Conservation (phyloP, 257 asterid species). For the Scutellaria minor region DNA sequence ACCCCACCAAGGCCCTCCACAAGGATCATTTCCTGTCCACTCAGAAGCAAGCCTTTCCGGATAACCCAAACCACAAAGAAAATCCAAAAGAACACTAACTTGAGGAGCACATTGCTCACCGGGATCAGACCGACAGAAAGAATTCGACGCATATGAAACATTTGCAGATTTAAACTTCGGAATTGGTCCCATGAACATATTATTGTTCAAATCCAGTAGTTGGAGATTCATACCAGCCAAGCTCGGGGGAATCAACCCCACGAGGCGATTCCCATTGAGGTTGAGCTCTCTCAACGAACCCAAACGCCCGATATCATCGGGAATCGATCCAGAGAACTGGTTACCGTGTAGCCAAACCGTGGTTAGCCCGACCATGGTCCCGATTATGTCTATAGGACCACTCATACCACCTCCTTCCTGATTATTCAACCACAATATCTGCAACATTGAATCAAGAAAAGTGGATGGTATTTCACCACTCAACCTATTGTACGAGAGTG, state of each 20-base stretch:
- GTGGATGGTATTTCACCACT: constrained; percentile 58
- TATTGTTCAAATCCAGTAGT: constrained; percentile 66
- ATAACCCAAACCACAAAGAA: constrained; percentile 59
- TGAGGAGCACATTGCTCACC: constrained; percentile 70
- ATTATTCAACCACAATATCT: constrained; percentile 76
- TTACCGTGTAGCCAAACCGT: constrained; percentile 78
- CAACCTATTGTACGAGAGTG: constrained; percentile 59
- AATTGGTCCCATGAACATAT: constrained; percentile 80
- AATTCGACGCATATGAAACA: constrained; percentile 54
- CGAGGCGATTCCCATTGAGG: constrained; percentile 63
- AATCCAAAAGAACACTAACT: constrained; percentile 66
- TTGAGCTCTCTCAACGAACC: constrained; percentile 57
- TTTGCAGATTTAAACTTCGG: constrained; percentile 62
- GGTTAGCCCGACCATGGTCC: constrained; percentile 59
- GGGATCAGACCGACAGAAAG: constrained; percentile 61
- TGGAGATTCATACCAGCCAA: constrained; percentile 58
- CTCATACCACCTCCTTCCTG: constrained; percentile 63
- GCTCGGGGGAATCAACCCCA: constrained; percentile 65
- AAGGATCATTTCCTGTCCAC: constrained; percentile 83
- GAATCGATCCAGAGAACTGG: constrained; percentile 66
- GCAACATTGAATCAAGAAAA: constrained; percentile 63
- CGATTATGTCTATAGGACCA: constrained; percentile 60
- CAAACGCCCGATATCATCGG: constrained; percentile 63
- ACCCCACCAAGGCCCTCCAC: constrained; percentile 76
- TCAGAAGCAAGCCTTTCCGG: constrained; percentile 58